Percentiles rank a stretch among this genome's conserved stretches.
phyloP scores from a whole-genome alignment of 2,329 filamentous ascomycete genomes.

The Pseudocercospora musae region DNA sequence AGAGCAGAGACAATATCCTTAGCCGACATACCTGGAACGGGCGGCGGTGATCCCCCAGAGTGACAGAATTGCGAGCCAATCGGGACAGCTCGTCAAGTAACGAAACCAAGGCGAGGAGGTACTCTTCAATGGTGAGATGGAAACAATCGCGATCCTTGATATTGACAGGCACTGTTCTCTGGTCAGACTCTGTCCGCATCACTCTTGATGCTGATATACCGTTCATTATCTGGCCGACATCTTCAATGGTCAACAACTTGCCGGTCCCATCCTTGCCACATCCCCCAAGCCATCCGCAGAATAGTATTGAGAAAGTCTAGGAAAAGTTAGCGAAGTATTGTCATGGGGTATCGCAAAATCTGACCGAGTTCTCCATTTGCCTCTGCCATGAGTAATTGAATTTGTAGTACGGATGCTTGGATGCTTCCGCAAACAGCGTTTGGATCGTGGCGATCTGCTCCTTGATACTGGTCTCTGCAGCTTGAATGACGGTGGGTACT shows the following conservation, averaged over 20 bases:
- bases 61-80: slow-evolving; percentile 91
- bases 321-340: background rate
- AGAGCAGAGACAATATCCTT: slow-evolving; percentile 7
- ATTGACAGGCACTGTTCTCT: slow-evolving; percentile 72
- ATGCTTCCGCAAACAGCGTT: slow-evolving; percentile 69
- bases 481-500: slow-evolving; percentile 68
- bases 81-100: slow-evolving; percentile 88
- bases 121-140: slow-evolving; percentile 96
- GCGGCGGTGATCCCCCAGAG: slow-evolving; percentile 79
- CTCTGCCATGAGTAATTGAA: slow-evolving; percentile 87
- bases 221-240: slow-evolving; percentile 74
- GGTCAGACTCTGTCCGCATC: background rate
- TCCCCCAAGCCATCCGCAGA: slow-evolving; percentile 77
- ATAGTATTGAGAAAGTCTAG: slow-evolving; percentile 56
- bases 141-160: slow-evolving; percentile 86
- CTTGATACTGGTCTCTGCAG: slow-evolving; percentile 67
- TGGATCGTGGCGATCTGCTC: slow-evolving; percentile 68
- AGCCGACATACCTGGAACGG: slow-evolving; percentile 58
- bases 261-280: slow-evolving; percentile 51
- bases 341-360: background rate
- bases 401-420: slow-evolving; percentile 94
- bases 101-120: slow-evolving; percentile 81
- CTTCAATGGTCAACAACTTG: slow-evolving; percentile 78
- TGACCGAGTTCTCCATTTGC: slow-evolving; percentile 70
- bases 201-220: slow-evolving; percentile 49